Evolutionary conservation across 768 basidiomycete genomes (phyloP), one percentile per base, ranked within the genome.

Genomic region (Saitozyma sp.): DNA sequence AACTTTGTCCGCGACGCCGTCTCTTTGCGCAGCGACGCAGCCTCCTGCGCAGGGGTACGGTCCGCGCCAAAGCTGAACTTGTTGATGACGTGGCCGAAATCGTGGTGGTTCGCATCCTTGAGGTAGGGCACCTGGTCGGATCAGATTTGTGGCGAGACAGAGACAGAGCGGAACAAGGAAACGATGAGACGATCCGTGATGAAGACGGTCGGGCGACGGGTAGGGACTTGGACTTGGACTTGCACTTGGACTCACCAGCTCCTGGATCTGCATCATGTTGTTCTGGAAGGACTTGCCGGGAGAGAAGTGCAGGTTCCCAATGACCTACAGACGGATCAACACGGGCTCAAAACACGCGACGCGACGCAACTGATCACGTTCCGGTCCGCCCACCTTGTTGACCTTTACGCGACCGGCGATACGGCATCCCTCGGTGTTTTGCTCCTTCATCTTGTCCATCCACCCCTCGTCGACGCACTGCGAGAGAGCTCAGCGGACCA

Each of bases 201-300:
- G 5, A 5, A 29, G 29, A 29, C 29, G 5, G 29, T 5, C 5
- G 29, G 29, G 5, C 29, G 29, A 29, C 29, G 29, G 29, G 29
- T 5, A 29, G 29, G 29, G 2, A 29, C 29, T 29, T 29, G 29
- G 9, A 62, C 69, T 51, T n/a, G n/a, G n/a, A n/a, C n/a, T n/a
- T n/a, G n/a, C 29, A 29, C 29, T 29, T 29, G 29, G 9, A 62
- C 69, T 51, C 29, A 75, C 78, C 29, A 79, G 61, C 41, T 77
- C 74, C 51, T 70, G 67, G 54, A 77, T 66, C 29, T 90, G 86
- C 65, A 88, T 86, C 56, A 84, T 82, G 74, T 87, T 88, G 49
- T 86, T 84, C 79, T 94, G 93, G 88, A 94, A 99, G n/a, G 92
- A 91, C 50, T 89, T 86, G 39, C 96, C 96, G 0, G 92, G 94